Conservation (phyloP, 163 green algal species). For the Volvox carteri region DNA sequence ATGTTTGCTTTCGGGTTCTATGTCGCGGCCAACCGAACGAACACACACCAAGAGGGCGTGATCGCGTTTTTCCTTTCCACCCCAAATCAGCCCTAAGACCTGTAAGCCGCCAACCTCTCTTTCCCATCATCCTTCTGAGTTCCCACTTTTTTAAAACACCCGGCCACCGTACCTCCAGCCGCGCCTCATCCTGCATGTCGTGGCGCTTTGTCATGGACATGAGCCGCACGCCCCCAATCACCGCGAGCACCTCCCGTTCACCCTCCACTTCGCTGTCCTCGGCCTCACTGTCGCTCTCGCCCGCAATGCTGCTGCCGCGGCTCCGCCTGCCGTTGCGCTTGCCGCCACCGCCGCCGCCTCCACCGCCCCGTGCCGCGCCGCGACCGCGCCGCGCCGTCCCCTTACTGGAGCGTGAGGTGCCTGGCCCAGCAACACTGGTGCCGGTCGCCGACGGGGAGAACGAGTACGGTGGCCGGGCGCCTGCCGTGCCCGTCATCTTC, state of each 20-base stretch:
- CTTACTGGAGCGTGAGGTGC: slow-evolving; percentile 17
- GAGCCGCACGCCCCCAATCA: slow-evolving; percentile 38
- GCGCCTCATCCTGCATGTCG: background rate
- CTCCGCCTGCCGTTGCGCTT: background rate
- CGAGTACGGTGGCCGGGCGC: background rate
- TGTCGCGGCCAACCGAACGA: too few relatives aligned
- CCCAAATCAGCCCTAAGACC: too few relatives aligned
- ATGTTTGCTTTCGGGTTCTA: too few relatives aligned
- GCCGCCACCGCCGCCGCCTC: background rate
- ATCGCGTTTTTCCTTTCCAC: too few relatives aligned
- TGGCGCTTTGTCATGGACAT: slow-evolving; percentile 8
- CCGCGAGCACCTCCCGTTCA: slow-evolving; percentile 13
- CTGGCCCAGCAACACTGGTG: background rate
- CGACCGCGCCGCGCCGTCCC: background rate
- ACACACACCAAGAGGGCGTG: too few relatives aligned
- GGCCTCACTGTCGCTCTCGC: background rate
- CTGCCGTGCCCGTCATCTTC: slow-evolving; percentile 1
- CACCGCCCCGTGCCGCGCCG: background rate
- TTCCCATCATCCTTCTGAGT: too few relatives aligned
- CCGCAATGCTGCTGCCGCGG: background rate
- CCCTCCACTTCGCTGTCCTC: background rate
- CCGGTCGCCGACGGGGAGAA: background rate
- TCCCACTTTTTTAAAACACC: too few relatives aligned
- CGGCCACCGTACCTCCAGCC: slow-evolving; percentile 20
- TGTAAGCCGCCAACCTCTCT: too few relatives aligned